These are phyloP conservation scores for Nemania serpens DNA, from an alignment of 2,329 filamentous ascomycete species.

Conservation along the genomic window DNA sequence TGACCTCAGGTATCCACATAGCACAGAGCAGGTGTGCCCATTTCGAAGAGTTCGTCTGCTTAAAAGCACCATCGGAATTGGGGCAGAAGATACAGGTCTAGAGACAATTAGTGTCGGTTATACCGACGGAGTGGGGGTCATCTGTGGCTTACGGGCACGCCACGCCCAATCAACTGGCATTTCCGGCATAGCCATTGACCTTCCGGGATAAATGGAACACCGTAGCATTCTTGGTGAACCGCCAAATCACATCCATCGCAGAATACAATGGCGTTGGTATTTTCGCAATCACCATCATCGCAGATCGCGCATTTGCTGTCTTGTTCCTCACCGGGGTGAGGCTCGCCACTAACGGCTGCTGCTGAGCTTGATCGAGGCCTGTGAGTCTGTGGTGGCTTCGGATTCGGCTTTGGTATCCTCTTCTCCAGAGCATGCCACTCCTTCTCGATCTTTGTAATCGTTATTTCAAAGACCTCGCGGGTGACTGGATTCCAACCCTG, in stretches of 20 bases:
- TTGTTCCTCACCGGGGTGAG: constrained; percentile 85
- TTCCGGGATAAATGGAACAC: constrained; percentile 97
- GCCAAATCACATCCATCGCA: constrained; percentile 97
- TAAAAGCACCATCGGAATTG: constrained; percentile 96
- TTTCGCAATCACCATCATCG: constrained; percentile 99
- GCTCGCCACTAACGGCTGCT: constrained; percentile 93
- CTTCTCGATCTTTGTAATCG: constrained; percentile 98
- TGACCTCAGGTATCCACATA: constrained; percentile 98
- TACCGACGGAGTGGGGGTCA: constrained; percentile 4
- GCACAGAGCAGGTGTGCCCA: constrained; percentile 97
- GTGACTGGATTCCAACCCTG: constrained; percentile 82
- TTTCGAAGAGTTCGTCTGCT: constrained; percentile 93
- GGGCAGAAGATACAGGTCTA: constrained; percentile 97
- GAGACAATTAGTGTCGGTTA: constrained; percentile 20
- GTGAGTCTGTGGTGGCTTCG: constrained; percentile 93
- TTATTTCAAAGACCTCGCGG: constrained; percentile 93
- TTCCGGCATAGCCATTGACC: constrained; percentile 98
- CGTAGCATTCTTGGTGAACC: constrained; percentile 98
- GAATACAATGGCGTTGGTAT: constrained; percentile 98
- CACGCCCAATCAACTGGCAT: constrained; percentile 92
- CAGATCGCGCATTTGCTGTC: constrained; percentile 98
- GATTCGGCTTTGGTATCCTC: constrained; percentile 94
- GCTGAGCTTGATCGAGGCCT: constrained; percentile 91
- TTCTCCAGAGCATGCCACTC: constrained; percentile 97
- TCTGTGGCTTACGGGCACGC: constrained; percentile 71